Base-by-base conservation (phyloP, 441 rosid genomes). In the Macaranga tanarius region DNA sequence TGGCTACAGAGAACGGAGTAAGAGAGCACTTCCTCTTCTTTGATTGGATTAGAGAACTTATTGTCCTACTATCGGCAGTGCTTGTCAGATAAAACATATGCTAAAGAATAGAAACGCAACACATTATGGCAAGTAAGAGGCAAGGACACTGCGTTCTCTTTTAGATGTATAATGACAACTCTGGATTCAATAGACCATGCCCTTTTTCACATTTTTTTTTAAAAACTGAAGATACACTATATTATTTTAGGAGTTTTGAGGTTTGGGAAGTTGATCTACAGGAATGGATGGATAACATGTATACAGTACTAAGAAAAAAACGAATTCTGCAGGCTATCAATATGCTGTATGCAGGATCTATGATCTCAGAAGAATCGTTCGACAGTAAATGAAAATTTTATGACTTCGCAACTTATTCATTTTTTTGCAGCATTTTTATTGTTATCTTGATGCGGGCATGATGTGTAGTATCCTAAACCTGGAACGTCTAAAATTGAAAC, bases 1-100 rank as follows among this genome's bases (percentile, higher is more conserved):
- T 93, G 98, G 97, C 85, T 83, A 28, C 83, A 79, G 74, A 84
- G 63, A 82, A 69, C 84, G 79, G 87, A 88, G 62, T 86, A 81
- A 73, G 71, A 64, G 69, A 13, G 10, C 5, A 2, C 48, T 44
- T 28, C 38, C 38, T 45, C 48, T 56, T 73, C 58, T 67, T 65
- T 65, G 20, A 56, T 44, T 25, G 70, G 64, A 73, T 54, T n/a
- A 23, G 51, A 10, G 51, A 60, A 57, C 57, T 67, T 34, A 17
- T 19, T 25, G 45, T 64, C 19, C 52, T 61, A 28, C 16, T 13
- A 16, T 19, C 45, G 0, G 12, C 19, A 19, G 26, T 52, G 60
- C 23, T 25, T 42, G 15, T 52, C 31, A 5, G 16, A 47, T 20
- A 23, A 38, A 28, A 28, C 42, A 15, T 13, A 12, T 70, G 20